phyloP scores from a whole-genome alignment of 345 rosid species.

The Syzygium jambos region DNA sequence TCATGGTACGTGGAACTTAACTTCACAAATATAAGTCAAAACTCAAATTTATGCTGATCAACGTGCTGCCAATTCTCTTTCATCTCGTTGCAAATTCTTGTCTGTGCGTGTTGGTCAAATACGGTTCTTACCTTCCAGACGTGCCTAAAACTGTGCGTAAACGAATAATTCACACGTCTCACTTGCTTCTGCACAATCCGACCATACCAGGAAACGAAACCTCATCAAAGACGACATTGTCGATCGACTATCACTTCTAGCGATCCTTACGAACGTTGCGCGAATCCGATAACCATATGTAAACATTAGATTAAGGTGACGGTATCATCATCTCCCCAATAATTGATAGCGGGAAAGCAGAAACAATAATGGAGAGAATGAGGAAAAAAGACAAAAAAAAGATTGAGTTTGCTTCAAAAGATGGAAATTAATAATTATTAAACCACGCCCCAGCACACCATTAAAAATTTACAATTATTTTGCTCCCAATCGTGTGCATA shows the following conservation, averaged over 20 bases:
- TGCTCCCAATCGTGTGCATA: slow-evolving; percentile 20
- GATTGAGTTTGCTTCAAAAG: not conserved
- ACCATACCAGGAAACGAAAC: not conserved
- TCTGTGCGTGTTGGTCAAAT: not conserved
- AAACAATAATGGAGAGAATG: not conserved
- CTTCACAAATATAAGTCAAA: not conserved
- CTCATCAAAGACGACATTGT: not conserved
- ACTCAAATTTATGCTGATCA: not conserved
- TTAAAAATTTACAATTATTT: not conserved
- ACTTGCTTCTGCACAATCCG: not conserved
- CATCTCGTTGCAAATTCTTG: not conserved
- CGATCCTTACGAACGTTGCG: not conserved
- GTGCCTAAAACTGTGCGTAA: not conserved
- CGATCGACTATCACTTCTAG: not conserved
- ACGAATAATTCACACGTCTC: not conserved
- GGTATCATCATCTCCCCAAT: not conserved
- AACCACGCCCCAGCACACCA: not conserved
- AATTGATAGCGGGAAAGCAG: not conserved
- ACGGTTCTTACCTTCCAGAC: not conserved
- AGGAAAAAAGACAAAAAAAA: not conserved
- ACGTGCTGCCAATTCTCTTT: not conserved
- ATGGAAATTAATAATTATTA: not conserved
- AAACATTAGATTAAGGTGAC: not conserved
- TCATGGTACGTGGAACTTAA: not conserved
- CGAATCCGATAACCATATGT: not conserved